Conservation (phyloP, 345 rosid genomes). For the Combretum micranthum region DNA sequence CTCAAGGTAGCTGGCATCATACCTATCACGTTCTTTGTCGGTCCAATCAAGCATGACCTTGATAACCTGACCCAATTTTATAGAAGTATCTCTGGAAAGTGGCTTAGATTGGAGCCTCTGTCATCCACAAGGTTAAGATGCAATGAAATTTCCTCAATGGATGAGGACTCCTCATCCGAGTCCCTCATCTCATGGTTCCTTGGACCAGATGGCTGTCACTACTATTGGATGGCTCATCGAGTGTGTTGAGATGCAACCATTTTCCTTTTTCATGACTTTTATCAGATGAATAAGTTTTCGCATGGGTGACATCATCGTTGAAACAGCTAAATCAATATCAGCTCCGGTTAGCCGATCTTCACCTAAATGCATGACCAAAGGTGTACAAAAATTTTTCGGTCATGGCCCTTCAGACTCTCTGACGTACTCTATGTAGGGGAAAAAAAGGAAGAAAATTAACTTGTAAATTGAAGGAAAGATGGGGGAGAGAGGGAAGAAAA, state of each 20-base stretch:
- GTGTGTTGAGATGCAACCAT: conserved; percentile 34
- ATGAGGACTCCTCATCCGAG: conserved; percentile 29
- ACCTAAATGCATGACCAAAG: conserved; percentile 57
- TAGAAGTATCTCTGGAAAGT: conserved; percentile 35
- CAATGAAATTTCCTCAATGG: conserved; percentile 26
- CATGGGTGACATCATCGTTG: conserved; percentile 57
- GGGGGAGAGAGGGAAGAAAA: no score
- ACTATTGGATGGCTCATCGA: conserved; percentile 38
- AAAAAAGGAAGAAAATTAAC: conserved; percentile 7
- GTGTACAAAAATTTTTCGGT: conserved; percentile 46
- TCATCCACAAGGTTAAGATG: conserved; percentile 40
- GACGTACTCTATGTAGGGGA: conserved; percentile 29
- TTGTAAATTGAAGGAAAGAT: background rate
- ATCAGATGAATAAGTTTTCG: conserved; percentile 33
- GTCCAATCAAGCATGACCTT: conserved; percentile 67
- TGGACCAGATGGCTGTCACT: conserved; percentile 20
- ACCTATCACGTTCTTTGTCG: conserved; percentile 44
- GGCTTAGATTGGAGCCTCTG: conserved; percentile 28
- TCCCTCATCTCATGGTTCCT: conserved; percentile 24
- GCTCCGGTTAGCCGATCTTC: conserved; percentile 49
- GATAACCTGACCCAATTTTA: conserved; percentile 35
- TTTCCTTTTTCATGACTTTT: conserved; percentile 33
- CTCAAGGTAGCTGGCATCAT: conserved; percentile 66
- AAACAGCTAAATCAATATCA: conserved; percentile 45
- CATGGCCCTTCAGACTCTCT: conserved; percentile 33